These are phyloP conservation scores for Pleurotus sapidus DNA, from an alignment of 768 basidiomycete species.

Conservation along the genomic window DNA sequence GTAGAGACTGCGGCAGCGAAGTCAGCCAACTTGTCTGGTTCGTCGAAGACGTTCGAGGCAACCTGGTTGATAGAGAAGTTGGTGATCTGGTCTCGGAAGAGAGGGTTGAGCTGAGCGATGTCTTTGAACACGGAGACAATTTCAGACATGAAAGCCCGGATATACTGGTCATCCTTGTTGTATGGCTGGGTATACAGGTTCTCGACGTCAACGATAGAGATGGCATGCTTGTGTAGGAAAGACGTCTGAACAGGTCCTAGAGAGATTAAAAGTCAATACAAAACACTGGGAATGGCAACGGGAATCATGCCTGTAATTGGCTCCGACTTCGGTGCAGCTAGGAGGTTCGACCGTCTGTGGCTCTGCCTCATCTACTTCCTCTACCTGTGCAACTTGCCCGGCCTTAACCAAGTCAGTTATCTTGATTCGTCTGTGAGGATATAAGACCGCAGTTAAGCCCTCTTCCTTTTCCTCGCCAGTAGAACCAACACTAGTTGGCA, in stretches of 20 bases:
- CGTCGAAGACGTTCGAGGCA: conserved; percentile 92
- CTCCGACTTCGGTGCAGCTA: conserved; percentile 31
- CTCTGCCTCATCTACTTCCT: conserved; percentile 40
- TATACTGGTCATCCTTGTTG: conserved; percentile 91
- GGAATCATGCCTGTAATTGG: conserved; percentile 15
- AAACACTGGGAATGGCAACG: background rate
- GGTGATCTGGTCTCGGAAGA: conserved; percentile 98
- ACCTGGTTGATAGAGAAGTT: conserved; percentile 94
- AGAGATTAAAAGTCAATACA: conserved; percentile 1
- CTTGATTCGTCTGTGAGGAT: conserved; percentile 87
- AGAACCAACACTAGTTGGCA: conserved; percentile 33
- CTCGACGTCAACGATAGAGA: conserved; percentile 87
- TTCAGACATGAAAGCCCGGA: conserved; percentile 94
- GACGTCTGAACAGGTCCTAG: conserved; percentile 73
- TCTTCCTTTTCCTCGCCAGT: conserved; percentile 73
- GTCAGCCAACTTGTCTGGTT: conserved; percentile 95
- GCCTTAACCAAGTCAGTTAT: conserved; percentile 85
- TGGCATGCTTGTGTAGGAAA: conserved; percentile 75
- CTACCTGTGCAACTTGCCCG: conserved; percentile 39
- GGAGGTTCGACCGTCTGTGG: conserved; percentile 49
- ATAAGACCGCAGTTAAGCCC: conserved; percentile 91
- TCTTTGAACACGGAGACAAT: conserved; percentile 98
- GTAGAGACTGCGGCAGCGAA: conserved; percentile 95
- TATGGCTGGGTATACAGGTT: conserved; percentile 82
- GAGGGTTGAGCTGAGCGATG: conserved; percentile 93